These are phyloP conservation scores for Didymosphaeria variabile DNA, from an alignment of 2,329 filamentous ascomycete genomes.

Conservation along the genomic window DNA sequence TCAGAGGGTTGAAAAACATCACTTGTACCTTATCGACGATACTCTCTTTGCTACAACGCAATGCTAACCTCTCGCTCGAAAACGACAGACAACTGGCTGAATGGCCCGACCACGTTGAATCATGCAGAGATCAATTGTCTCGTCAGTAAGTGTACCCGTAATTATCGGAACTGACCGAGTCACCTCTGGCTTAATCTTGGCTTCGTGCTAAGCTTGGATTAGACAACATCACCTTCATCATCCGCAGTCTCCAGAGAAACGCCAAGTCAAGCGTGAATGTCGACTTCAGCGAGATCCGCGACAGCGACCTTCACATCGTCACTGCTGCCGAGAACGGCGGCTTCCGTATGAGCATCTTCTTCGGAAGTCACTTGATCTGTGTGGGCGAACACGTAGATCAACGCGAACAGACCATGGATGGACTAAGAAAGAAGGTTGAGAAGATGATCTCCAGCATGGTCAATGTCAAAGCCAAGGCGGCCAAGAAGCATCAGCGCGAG, in stretches of 20 bases:
- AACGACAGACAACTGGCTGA: neutral
- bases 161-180: neutral
- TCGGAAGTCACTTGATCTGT: neutral
- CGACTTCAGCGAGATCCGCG: neutral
- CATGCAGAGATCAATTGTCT: neutral
- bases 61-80: neutral
- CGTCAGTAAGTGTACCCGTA: neutral
- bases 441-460: neutral
- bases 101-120: neutral
- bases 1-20: no score
- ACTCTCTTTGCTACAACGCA: slow-evolving; percentile 24
- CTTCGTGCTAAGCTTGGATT: neutral
- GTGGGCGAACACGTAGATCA: neutral
- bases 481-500: no score
- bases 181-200: neutral
- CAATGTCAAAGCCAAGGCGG: no score
- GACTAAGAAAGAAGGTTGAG: neutral
- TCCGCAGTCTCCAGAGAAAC: neutral
- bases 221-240: neutral
- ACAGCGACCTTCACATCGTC: neutral
- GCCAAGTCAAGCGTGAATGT: neutral
- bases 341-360: neutral
- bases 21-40: no score
- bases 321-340: neutral
- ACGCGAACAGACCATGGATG: neutral